phyloP scores from a whole-genome alignment of 2,329 filamentous ascomycete species.

The Pseudogymnoascus sp. region DNA sequence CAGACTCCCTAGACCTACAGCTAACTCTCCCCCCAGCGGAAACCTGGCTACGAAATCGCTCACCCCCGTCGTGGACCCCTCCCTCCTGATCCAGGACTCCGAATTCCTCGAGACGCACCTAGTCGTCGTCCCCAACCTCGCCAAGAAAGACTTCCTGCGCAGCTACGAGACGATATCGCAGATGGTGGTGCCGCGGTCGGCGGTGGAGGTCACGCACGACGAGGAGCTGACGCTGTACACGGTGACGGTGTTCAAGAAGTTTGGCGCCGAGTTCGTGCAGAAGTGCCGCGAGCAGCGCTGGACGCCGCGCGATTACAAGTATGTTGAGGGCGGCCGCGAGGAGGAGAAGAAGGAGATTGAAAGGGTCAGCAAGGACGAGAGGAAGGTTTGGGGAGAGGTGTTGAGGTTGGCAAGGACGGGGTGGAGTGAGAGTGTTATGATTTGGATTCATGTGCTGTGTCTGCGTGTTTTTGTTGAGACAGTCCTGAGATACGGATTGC shows the following conservation, averaged over 20 bases:
- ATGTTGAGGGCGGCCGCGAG: conserved; percentile 81
- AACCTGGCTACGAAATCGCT: conserved; percentile 93
- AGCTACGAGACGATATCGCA: conserved; percentile 80
- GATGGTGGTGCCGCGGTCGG: conserved; percentile 91
- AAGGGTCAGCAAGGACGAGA: conserved; percentile 72
- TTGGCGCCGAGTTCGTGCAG: conserved; percentile 76
- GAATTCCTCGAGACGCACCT: conserved; percentile 97
- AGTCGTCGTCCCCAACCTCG: conserved; percentile 72
- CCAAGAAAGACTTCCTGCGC: conserved; percentile 80
- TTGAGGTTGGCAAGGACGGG: conserved; percentile 80
- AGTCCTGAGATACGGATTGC: conserved; percentile 89
- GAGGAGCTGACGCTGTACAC: conserved; percentile 84
- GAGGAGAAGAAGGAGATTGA: conserved; percentile 84
- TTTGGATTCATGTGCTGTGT: conserved; percentile 87
- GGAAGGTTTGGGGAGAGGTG: conserved; percentile 88
- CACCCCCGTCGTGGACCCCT: conserved; percentile 76
- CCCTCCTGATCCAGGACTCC: conserved; percentile 74
- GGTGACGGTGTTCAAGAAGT: conserved; percentile 90
- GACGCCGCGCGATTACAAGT: conserved; percentile 90
- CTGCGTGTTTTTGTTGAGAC: conserved; percentile 95
- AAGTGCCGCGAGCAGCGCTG: conserved; percentile 90
- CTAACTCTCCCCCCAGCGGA: conserved; percentile 46
- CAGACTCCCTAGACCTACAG: conserved; percentile 12
- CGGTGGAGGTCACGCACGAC: conserved; percentile 70
- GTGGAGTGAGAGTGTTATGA: conserved; percentile 93